These are phyloP conservation scores for Salix koriyanagi DNA, from an alignment of 345 rosid species.

Conservation along the genomic window DNA sequence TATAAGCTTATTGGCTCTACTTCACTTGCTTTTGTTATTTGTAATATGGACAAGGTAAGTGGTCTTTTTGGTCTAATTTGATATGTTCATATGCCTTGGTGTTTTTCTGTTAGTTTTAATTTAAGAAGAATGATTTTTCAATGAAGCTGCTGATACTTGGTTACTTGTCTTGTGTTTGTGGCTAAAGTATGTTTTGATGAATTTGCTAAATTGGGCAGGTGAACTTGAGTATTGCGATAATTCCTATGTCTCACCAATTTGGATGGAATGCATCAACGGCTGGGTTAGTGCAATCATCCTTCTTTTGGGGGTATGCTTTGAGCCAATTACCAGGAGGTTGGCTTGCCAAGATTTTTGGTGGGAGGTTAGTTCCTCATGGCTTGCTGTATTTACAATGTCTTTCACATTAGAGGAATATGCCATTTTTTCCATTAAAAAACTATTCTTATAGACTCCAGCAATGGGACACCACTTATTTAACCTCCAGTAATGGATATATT, in stretches of 20 bases:
- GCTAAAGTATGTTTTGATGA: background rate
- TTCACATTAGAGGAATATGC: background rate
- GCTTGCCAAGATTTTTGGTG: slow-evolving; percentile 89
- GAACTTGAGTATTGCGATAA: slow-evolving; percentile 89
- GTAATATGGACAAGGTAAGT: slow-evolving; percentile 91
- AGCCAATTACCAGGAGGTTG: slow-evolving; percentile 96
- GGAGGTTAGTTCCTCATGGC: slow-evolving; percentile 54
- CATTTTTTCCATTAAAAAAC: background rate
- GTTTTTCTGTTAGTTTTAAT: background rate
- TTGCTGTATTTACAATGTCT: background rate
- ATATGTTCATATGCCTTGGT: background rate
- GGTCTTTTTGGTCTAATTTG: background rate
- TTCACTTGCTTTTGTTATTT: slow-evolving; percentile 85
- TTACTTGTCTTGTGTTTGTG: background rate
- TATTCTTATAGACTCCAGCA: background rate
- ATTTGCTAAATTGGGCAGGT: slow-evolving; percentile 46
- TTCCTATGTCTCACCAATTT: slow-evolving; percentile 93
- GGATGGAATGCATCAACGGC: slow-evolving; percentile 88
- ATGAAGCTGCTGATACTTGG: background rate
- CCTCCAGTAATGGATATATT: background rate
- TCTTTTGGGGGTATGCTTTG: slow-evolving; percentile 95
- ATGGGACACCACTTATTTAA: background rate
- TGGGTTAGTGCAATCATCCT: slow-evolving; percentile 87
- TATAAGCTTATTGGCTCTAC: slow-evolving; percentile 81
- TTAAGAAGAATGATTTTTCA: background rate